Evolutionary conservation across 371 early-diverging fungal species (phyloP).

Genomic region (Coemansia linderi): DNA sequence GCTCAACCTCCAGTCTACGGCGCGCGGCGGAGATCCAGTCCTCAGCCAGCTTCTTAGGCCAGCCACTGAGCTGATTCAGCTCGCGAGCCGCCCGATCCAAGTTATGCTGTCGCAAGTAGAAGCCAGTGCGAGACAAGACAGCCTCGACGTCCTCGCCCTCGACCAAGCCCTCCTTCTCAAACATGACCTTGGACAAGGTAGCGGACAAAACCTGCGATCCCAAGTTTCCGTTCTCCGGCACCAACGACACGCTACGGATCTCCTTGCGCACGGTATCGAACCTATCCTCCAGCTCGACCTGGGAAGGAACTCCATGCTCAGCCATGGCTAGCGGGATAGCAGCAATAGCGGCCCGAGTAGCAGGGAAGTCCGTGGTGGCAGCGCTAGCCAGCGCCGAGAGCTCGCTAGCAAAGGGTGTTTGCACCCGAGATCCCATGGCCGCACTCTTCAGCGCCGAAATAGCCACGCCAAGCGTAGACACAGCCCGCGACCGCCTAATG

Average conservation of each 20-base stretch:
- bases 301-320: conserved; percentile 69
- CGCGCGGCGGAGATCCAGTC: conserved; percentile 91
- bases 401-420: conserved; percentile 70
- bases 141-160: conserved; percentile 89
- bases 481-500: conserved; percentile 39
- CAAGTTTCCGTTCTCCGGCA: conserved; percentile 84
- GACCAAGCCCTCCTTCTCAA: conserved; percentile 84
- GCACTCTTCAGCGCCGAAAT: conserved; percentile 61
- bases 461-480: conserved; percentile 55
- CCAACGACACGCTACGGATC: conserved; percentile 80
- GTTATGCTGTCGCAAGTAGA: conserved; percentile 74
- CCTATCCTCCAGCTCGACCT: conserved; percentile 70
- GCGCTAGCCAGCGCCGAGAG: conserved; percentile 63
- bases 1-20: conserved; percentile 84
- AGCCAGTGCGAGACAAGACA: conserved; percentile 79
- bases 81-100: conserved; percentile 90
- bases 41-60: conserved; percentile 85
- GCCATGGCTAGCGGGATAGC: conserved; percentile 67
- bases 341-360: conserved; percentile 67
- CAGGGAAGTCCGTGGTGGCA: conserved; percentile 67
- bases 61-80: conserved; percentile 90
- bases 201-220: conserved; percentile 79
- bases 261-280: conserved; percentile 71
- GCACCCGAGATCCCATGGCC: conserved; percentile 58
- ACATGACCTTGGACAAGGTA: conserved; percentile 75